Evolutionary conservation across 208 protist species (phyloP).

Genomic region (Trypanosoma lewisi): DNA sequence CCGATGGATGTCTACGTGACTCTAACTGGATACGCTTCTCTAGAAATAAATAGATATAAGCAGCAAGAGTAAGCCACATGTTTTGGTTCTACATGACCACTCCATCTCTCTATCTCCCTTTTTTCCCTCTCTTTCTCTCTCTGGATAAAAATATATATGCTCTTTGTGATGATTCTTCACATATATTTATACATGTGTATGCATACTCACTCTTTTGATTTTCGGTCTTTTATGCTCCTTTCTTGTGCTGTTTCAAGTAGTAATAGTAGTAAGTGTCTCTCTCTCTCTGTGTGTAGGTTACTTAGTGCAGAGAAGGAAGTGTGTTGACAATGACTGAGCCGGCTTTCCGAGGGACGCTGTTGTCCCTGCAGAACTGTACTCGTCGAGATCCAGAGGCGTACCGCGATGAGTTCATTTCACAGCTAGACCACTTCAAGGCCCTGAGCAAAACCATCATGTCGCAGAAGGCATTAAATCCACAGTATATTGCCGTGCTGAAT

Average conservation of each 20-base stretch:
- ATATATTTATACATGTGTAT: not conserved
- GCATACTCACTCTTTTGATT: slow-evolving; percentile 8
- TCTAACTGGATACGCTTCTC: no score
- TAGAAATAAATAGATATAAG: no score
- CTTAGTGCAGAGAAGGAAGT: not conserved
- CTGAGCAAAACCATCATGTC: slow-evolving; percentile 87
- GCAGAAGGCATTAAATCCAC: slow-evolving; percentile 83
- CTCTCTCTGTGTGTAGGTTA: not conserved
- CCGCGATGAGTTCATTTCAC: slow-evolving; percentile 93
- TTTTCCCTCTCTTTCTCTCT: not conserved
- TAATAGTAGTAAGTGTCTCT: not conserved
- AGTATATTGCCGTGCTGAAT: slow-evolving; percentile 79
- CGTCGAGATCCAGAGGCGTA: slow-evolving; percentile 95
- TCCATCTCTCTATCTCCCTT: not conserved
- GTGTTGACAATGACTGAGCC: slow-evolving; percentile 47
- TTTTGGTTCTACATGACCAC: no score
- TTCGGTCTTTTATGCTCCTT: not conserved
- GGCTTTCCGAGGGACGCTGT: slow-evolving; percentile 89
- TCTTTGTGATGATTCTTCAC: not conserved
- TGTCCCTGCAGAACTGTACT: slow-evolving; percentile 95
- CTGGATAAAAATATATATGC: not conserved
- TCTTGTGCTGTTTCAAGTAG: not conserved
- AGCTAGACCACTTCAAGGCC: slow-evolving; percentile 94
- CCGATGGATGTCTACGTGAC: no score
- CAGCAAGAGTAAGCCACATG: no score